These are phyloP conservation scores for Carpinus fangiana DNA, from an alignment of 306 rosid genomes.

Conservation along the genomic window DNA sequence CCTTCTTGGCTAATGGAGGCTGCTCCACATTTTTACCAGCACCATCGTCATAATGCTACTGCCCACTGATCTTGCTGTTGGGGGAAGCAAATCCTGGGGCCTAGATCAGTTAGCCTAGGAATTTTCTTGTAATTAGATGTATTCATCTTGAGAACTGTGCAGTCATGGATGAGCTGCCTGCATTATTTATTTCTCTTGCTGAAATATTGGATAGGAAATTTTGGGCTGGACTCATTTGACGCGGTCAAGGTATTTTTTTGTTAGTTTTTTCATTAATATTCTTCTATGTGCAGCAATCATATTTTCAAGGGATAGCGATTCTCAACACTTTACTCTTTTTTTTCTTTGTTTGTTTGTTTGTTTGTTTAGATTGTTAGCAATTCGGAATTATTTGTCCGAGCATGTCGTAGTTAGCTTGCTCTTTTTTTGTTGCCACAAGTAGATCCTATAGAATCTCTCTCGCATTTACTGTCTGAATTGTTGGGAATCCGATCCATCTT, in stretches of 20 bases:
- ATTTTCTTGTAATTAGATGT: background rate
- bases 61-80: constrained; percentile 24
- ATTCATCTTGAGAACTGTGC: background rate
- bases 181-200: background rate
- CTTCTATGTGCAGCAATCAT: background rate
- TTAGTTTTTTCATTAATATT: background rate
- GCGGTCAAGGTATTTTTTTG: background rate
- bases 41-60: constrained; percentile 49
- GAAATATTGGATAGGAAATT: background rate
- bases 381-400: too few relatives aligned
- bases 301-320: too few relatives aligned
- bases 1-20: constrained; percentile 77
- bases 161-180: background rate
- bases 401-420: too few relatives aligned
- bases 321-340: too few relatives aligned
- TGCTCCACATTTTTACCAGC: constrained; percentile 89
- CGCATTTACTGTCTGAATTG: too few relatives aligned
- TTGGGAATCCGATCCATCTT: too few relatives aligned
- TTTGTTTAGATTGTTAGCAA: too few relatives aligned
- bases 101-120: background rate
- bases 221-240: background rate
- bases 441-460: too few relatives aligned
- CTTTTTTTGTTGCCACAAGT: too few relatives aligned
- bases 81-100: background rate
- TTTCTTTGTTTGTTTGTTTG: too few relatives aligned